Conservation (phyloP, 1,284 basidiomycete species). For the Puccinia coronata region DNA sequence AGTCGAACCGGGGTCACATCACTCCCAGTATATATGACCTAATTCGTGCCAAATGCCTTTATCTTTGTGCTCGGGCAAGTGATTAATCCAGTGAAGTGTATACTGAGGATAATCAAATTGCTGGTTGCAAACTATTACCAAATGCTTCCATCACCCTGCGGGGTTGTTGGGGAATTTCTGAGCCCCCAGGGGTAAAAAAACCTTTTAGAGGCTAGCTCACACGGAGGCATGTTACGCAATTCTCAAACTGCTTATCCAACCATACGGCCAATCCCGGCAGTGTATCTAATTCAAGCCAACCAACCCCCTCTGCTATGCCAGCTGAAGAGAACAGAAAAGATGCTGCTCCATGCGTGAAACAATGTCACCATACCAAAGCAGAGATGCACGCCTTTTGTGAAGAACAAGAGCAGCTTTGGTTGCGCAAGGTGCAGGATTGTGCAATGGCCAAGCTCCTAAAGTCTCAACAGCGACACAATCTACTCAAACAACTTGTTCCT, state of each 20-base stretch:
- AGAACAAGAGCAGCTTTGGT: too few relatives aligned
- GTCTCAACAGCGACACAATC: not conserved
- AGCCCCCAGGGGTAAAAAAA: slow-evolving; percentile 47
- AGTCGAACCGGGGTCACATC: not conserved
- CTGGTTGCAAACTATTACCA: slow-evolving; percentile 51
- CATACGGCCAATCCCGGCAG: too few relatives aligned
- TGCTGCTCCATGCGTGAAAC: too few relatives aligned
- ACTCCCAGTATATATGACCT: not conserved
- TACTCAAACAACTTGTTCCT: too few relatives aligned
- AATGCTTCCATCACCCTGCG: slow-evolving; percentile 42
- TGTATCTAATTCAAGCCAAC: too few relatives aligned
- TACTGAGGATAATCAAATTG: slow-evolving; percentile 51
- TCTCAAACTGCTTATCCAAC: too few relatives aligned
- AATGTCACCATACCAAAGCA: too few relatives aligned
- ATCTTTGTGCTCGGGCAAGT: slow-evolving; percentile 51
- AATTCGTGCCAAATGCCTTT: not conserved
- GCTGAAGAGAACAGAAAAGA: too few relatives aligned
- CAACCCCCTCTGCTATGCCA: too few relatives aligned
- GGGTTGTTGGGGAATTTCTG: slow-evolving; percentile 47
- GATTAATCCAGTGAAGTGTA: slow-evolving; percentile 50
- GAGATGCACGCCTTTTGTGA: too few relatives aligned
- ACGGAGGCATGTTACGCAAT: too few relatives aligned
- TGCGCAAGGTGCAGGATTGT: not conserved
- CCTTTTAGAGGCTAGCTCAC: too few relatives aligned
- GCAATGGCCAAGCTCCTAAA: not conserved